Evolutionary conservation across 176 grass and related monocot species (phyloP).

Genomic region (Lolium multiflorum): DNA sequence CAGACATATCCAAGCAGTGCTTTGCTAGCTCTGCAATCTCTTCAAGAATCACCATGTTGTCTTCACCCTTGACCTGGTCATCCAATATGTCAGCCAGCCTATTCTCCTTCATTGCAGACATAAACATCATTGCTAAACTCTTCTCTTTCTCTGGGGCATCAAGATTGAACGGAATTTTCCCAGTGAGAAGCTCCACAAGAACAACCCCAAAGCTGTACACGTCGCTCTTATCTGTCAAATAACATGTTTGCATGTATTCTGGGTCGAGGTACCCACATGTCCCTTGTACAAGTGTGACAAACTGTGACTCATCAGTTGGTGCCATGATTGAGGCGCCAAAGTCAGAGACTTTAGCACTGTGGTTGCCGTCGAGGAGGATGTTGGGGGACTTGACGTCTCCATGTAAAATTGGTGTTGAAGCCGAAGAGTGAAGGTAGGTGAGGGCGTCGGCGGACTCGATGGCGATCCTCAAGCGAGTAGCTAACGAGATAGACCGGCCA

Average conservation of each 20-base stretch:
- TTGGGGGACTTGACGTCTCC: constrained; percentile 35
- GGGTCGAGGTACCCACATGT: constrained; percentile 60
- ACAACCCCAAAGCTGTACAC: constrained; percentile 52
- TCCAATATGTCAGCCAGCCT: constrained; percentile 20
- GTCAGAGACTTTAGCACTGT: constrained; percentile 26
- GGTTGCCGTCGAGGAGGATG: constrained; percentile 13
- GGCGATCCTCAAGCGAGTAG: neutral
- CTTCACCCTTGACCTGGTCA: neutral
- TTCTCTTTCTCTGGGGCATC: constrained; percentile 11
- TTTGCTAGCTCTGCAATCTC: constrained; percentile 29
- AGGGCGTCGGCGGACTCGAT: neutral
- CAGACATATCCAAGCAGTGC: constrained; percentile 44
- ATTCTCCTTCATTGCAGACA: neutral
- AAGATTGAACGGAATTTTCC: constrained; percentile 3
- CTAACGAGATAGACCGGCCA: neutral
- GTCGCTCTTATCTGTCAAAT: constrained; percentile 41
- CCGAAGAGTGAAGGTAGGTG: constrained; percentile 3
- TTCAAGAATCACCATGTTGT: constrained; percentile 1
- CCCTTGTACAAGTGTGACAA: constrained; percentile 56
- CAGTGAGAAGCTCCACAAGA: constrained; percentile 32
- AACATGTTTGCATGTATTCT: constrained; percentile 49
- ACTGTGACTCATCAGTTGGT: constrained; percentile 34
- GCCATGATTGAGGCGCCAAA: constrained; percentile 46
- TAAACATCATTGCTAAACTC: constrained; percentile 29
- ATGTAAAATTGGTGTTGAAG: neutral